Evolutionary conservation across 179 eudicot genomes (phyloP).

Genomic region (Beta macrorhiza): DNA sequence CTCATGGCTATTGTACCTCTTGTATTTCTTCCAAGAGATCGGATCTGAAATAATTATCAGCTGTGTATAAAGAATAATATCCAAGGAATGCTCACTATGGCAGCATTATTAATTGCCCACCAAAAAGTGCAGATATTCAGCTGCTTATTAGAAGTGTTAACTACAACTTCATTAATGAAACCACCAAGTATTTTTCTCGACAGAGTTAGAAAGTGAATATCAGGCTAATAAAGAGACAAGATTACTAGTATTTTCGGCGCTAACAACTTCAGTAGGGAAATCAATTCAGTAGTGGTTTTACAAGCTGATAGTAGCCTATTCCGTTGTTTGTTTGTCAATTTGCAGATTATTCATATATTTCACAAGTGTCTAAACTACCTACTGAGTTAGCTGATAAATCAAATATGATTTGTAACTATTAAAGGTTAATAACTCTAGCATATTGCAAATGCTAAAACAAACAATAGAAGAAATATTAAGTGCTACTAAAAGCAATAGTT

Average conservation of each 20-base stretch:
- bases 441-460: background rate
- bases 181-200: background rate
- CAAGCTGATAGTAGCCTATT: background rate
- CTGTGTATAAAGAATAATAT: background rate
- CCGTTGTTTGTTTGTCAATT: background rate
- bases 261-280: background rate
- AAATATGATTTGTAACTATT: background rate
- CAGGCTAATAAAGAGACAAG: background rate
- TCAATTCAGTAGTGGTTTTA: background rate
- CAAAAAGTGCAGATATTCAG: background rate
- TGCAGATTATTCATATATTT: background rate
- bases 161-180: background rate
- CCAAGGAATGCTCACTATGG: background rate
- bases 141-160: background rate
- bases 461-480: background rate
- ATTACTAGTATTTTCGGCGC: background rate
- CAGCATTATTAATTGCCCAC: constrained; percentile 7
- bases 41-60: constrained; percentile 46
- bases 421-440: background rate
- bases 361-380: background rate
- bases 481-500: background rate
- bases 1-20: constrained; percentile 93
- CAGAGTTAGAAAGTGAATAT: background rate
- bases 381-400: background rate
- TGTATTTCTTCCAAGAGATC: constrained; percentile 81